Evolutionary conservation across 2,329 filamentous ascomycete genomes (phyloP), one percentile per base, ranked within the genome.

Genomic region (Chrysoporthe austroafricana): DNA sequence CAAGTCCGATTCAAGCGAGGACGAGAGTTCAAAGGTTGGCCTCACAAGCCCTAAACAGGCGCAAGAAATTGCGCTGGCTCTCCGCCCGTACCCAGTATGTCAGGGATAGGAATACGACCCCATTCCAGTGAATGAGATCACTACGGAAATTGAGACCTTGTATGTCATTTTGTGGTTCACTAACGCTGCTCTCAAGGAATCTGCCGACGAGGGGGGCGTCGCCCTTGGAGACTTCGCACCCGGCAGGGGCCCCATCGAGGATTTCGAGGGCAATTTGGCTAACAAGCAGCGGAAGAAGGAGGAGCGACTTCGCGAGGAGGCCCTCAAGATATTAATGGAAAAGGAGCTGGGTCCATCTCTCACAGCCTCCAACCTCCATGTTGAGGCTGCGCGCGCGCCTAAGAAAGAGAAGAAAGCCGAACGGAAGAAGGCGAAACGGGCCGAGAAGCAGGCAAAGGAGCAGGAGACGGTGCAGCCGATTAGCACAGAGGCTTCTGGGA

Each of bases 391-490:
- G 36, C 34, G 26, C 34, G 57, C 60, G 43, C 52, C 52, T 13
- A 69, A 67, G 71, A 68, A 67, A 63, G 63, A 67, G 42, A 65
- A 67, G 16, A 67, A 71, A 43, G 34, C 34, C 57, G 63, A 68
- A n/a, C 66, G 60, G 54, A 57, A 63, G 9, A 42, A 62, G 57
- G 62, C 67, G 13, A 66, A 63, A 64, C 61, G 54, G 58, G 57
- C 64, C 39, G 63, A 63, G 67, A 68, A 69, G 67, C 60, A 66
- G 59, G 66, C 66, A 39, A 70, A 72, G 65, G 67, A 70, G 44
- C 46, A 63, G 54, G 32, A 69, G n/a, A 59, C 48, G 13, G 54
- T 16, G 11, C 14, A 60, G 1, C 11, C 18, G 21, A 16, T 36
- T 26, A 26, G 39, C 32, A 34, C 63, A 43, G 59, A 44, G n/a